These are phyloP conservation scores for Leccinellum albellum DNA, from an alignment of 768 basidiomycete genomes.

Conservation along the genomic window DNA sequence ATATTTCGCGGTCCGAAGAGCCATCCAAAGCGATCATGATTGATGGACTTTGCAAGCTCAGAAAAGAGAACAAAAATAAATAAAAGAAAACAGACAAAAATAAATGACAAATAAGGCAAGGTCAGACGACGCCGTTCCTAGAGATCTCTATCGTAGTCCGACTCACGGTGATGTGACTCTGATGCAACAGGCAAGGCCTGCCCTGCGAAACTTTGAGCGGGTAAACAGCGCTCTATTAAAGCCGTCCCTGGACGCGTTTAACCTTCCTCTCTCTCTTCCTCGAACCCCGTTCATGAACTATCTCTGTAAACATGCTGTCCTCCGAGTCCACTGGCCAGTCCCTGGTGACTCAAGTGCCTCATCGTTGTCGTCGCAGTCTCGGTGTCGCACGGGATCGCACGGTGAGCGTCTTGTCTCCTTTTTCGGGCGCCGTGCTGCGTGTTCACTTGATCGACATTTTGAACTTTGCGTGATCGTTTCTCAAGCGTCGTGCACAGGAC, in stretches of 20 bases:
- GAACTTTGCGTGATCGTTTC: not conserved
- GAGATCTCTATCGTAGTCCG: not conserved
- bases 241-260: not conserved
- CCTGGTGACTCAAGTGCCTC: not conserved
- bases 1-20: not conserved
- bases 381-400: not conserved
- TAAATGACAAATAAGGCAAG: not conserved
- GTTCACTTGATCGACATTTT: not conserved
- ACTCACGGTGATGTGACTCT: not conserved
- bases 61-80: not conserved
- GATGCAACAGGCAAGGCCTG: not conserved
- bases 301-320: not conserved
- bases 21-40: too few relatives aligned
- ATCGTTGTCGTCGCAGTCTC: not conserved
- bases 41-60: too few relatives aligned
- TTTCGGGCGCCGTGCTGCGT: not conserved
- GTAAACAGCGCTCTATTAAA: slow-evolving; percentile 4
- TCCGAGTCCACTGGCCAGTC: not conserved
- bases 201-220: slow-evolving; percentile 9
- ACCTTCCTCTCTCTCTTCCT: not conserved
- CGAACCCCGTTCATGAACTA: too few relatives aligned
- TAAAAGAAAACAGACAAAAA: not conserved
- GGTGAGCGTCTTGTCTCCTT: slow-evolving; percentile 10
- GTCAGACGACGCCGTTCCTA: not conserved
- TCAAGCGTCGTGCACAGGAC: slow-evolving; percentile 1